A percentile compares a stretch with the other conserved stretches of the same genome.
Conservation (phyloP, 2,329 filamentous ascomycete genomes). For the Verticillium klebahnii region DNA sequence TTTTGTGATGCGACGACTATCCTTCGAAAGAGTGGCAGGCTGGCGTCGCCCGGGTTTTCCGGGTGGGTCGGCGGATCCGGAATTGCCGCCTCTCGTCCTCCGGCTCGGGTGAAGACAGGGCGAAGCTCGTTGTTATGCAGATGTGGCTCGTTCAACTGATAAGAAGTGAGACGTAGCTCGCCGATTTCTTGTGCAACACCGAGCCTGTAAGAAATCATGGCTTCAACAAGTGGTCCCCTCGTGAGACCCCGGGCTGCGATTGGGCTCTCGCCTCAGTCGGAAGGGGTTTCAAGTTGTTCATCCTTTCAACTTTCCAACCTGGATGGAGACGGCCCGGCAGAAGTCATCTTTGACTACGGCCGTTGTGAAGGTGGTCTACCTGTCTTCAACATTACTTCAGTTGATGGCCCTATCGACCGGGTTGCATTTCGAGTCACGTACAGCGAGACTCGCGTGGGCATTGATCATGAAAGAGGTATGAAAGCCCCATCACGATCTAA, state of each 20-base stretch:
- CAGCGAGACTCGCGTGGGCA: constrained; percentile 4
- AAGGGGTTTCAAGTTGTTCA: background rate
- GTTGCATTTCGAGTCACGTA: background rate
- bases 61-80: background rate
- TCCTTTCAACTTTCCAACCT: background rate
- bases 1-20: too few relatives aligned
- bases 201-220: background rate
- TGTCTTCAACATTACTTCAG: background rate
- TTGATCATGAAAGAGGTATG: constrained; percentile 4
- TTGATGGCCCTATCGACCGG: background rate
- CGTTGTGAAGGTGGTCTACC: constrained; percentile 3
- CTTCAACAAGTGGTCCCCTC: background rate
- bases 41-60: background rate
- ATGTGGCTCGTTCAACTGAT: too few relatives aligned
- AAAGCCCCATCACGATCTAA: background rate
- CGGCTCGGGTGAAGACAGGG: too few relatives aligned
- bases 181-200: too few relatives aligned
- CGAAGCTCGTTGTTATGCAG: too few relatives aligned
- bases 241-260: background rate
- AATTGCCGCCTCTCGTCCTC: background rate
- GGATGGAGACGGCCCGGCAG: background rate
- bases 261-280: background rate
- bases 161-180: too few relatives aligned
- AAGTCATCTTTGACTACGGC: constrained; percentile 5
- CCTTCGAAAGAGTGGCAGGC: too few relatives aligned